Percentiles rank a stretch among this genome's conserved stretches.
Conservation (phyloP, 257 asterid genomes). For the Solanum chmielewskii region DNA sequence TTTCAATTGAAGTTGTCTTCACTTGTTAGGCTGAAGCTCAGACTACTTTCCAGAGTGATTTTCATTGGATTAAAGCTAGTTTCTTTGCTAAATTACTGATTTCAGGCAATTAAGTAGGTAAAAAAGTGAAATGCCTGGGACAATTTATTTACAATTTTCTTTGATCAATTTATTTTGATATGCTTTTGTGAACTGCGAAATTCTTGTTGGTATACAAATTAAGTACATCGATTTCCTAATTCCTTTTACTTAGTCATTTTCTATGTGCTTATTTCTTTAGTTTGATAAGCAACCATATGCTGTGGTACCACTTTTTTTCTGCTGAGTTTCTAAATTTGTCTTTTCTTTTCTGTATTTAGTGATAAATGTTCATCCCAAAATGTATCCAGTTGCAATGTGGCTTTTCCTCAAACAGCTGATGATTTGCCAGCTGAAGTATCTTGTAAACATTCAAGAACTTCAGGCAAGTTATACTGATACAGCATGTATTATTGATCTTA, state of each 20-base stretch:
- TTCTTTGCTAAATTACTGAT: background rate
- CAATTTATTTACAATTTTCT: background rate
- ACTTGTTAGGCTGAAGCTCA: background rate
- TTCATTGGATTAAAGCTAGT: background rate
- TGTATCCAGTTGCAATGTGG: slow-evolving; percentile 21
- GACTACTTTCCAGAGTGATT: background rate
- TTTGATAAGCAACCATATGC: background rate
- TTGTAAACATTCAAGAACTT: slow-evolving; percentile 45
- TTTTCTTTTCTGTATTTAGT: slow-evolving; percentile 15
- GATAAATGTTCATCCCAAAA: slow-evolving; percentile 38
- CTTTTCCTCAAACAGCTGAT: slow-evolving; percentile 21
- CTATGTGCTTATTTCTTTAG: background rate
- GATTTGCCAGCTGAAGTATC: slow-evolving; percentile 29
- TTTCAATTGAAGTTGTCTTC: background rate
- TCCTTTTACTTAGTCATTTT: background rate
- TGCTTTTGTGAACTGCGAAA: background rate
- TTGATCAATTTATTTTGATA: background rate
- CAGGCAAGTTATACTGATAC: slow-evolving; percentile 31
- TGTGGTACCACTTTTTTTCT: background rate
- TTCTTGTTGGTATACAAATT: background rate
- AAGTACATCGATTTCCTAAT: background rate
- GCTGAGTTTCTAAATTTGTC: background rate
- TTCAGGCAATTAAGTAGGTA: background rate
- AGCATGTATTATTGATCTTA: background rate
- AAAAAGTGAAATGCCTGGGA: background rate